Evolutionary conservation across 2,329 filamentous ascomycete genomes (phyloP).

Genomic region (Aspergillus quadricinctus): DNA sequence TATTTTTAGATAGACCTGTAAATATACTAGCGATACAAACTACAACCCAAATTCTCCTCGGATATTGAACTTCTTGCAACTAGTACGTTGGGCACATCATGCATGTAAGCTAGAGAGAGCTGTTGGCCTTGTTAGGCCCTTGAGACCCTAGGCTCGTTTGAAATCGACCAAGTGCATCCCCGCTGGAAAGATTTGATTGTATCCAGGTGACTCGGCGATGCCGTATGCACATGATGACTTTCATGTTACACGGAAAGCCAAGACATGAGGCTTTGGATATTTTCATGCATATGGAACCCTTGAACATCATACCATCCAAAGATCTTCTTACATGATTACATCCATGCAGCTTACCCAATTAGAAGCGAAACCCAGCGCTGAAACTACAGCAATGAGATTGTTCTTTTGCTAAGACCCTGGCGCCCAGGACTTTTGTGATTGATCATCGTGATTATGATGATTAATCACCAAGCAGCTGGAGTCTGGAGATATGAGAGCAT

Average conservation of each 20-base stretch:
- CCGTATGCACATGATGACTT: no score
- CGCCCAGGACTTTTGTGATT: no score
- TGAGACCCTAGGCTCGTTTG: neutral
- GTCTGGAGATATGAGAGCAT: neutral
- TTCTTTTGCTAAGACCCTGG: neutral
- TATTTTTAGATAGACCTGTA: slow-evolving; percentile 2
- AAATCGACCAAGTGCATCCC: neutral
- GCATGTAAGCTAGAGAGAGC: neutral
- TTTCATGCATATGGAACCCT: no score
- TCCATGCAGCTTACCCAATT: no score
- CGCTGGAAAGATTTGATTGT: neutral
- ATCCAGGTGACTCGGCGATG: neutral
- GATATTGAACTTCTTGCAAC: neutral
- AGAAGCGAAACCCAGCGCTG: no score
- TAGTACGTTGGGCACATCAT: neutral
- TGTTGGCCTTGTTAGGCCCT: neutral
- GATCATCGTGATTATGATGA: neutral
- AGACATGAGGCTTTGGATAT: neutral
- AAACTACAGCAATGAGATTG: neutral
- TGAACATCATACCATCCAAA: no score
- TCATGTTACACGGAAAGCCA: neutral
- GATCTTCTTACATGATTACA: no score
- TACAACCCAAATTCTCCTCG: neutral
- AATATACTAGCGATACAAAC: neutral
- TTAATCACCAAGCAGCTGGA: neutral